Conservation (phyloP, 2,329 filamentous ascomycete genomes). For the Salinomyces thailandicus region DNA sequence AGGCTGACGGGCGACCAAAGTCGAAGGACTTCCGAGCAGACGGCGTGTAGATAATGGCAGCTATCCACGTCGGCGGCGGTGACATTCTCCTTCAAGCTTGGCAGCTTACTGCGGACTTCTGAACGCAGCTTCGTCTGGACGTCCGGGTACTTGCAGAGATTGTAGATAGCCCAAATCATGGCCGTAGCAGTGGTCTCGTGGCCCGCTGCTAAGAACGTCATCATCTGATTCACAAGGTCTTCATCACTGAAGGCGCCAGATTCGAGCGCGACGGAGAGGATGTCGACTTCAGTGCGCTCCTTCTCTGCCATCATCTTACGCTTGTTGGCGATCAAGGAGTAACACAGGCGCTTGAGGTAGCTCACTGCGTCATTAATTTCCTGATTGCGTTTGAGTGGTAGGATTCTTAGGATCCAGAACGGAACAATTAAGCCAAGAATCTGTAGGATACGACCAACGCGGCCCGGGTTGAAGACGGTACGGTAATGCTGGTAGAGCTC, state of each 20-base stretch:
- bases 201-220: conserved; percentile 73
- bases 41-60: conserved; percentile 69
- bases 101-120: conserved; percentile 40
- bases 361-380: conserved; percentile 47
- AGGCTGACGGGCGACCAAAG: conserved; percentile 61
- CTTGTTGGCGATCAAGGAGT: conserved; percentile 61
- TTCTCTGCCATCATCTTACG: conserved; percentile 41
- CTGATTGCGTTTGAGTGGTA: conserved; percentile 65
- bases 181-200: conserved; percentile 47
- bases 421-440: conserved; percentile 48
- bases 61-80: conserved; percentile 53
- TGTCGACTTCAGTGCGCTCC: conserved; percentile 51
- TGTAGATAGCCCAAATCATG: conserved; percentile 45
- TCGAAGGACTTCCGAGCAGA: conserved; percentile 68
- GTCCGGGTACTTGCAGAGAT: conserved; percentile 41
- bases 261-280: conserved; percentile 68
- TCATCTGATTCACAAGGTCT: conserved; percentile 75
- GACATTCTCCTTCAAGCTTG: conserved; percentile 35
- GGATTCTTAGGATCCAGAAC: conserved; percentile 45
- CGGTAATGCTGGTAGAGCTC: conserved; percentile 44
- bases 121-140: conserved; percentile 40
- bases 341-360: conserved; percentile 55
- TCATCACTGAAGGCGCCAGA: conserved; percentile 68
- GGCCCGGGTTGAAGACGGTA: conserved; percentile 39
- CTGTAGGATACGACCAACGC: conserved; percentile 43